Conservation (phyloP, 768 basidiomycete genomes). For the Pholiota microspora region DNA sequence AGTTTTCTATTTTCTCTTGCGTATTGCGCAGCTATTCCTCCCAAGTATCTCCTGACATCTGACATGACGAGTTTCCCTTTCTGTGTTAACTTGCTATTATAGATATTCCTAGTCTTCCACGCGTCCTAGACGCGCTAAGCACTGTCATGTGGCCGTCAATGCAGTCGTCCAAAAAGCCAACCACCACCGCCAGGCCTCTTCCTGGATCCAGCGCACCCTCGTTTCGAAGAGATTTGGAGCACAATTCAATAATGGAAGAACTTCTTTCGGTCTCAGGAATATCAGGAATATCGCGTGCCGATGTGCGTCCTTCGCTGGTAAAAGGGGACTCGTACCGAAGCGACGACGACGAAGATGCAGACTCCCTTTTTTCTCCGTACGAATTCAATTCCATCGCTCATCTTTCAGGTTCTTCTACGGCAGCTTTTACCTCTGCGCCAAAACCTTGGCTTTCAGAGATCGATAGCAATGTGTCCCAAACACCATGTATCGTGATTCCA, state of each 20-base stretch:
- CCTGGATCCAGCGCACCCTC: background rate
- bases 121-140: conserved; percentile 76
- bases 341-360: conserved; percentile 6
- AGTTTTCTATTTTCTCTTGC: background rate
- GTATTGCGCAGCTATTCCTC: too few species aligned
- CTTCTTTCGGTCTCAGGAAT: conserved; percentile 15
- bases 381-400: conserved; percentile 2
- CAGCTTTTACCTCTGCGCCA: background rate
- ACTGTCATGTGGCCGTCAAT: conserved; percentile 91
- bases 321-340: background rate
- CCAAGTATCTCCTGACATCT: too few species aligned
- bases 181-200: conserved; percentile 2
- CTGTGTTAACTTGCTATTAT: too few species aligned
- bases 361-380: conserved; percentile 6
- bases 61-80: too few species aligned
- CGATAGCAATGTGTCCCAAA: background rate
- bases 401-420: background rate
- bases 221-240: conserved; percentile 11
- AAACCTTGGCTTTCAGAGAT: background rate
- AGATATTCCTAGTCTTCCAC: conserved; percentile 56
- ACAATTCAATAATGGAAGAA: conserved; percentile 17
- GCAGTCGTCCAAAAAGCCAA: conserved; percentile 29
- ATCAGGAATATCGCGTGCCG: conserved; percentile 8
- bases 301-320: background rate
- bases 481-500: background rate